These are phyloP conservation scores for Sphaerobolus stellatus DNA, from an alignment of 1,284 basidiomycete genomes.

Conservation along the genomic window DNA sequence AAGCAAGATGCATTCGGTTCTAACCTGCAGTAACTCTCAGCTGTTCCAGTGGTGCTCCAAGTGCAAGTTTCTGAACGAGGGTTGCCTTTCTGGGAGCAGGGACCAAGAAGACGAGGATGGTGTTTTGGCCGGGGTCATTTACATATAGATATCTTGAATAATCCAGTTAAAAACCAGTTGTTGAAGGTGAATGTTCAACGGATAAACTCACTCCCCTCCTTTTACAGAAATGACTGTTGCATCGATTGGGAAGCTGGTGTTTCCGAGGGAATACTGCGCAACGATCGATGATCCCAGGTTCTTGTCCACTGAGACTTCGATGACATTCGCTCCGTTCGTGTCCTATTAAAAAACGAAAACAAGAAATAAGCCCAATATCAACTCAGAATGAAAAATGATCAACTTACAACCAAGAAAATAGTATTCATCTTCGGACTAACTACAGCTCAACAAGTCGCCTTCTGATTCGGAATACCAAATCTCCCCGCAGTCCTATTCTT, in stretches of 20 bases:
- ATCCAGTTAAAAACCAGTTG: too few relatives aligned
- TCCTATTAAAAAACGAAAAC: constrained; percentile 26
- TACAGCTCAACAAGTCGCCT: constrained; percentile 48
- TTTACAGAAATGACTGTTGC: constrained; percentile 45
- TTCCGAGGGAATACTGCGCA: constrained; percentile 43
- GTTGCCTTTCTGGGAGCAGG: too few relatives aligned
- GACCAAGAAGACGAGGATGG: too few relatives aligned
- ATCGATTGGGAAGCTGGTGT: constrained; percentile 41
- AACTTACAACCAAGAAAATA: constrained; percentile 40
- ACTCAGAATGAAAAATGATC: too few relatives aligned
- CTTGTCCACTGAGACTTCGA: constrained; percentile 46
- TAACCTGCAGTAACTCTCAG: too few relatives aligned
- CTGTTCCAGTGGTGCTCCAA: too few relatives aligned
- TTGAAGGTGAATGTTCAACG: too few relatives aligned
- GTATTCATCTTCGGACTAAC: constrained; percentile 46
- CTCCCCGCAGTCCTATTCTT: constrained; percentile 21
- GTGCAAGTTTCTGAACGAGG: too few relatives aligned
- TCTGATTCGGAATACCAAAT: constrained; percentile 40
- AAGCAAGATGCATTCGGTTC: too few relatives aligned
- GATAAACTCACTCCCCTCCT: constrained; percentile 50
- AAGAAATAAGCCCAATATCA: too few relatives aligned
- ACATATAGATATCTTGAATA: too few relatives aligned
- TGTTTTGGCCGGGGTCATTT: too few relatives aligned
- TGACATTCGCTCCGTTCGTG: constrained; percentile 45
- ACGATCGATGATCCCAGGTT: constrained; percentile 45